Percentiles rank a stretch among this genome's conserved stretches.
phyloP scores from a whole-genome alignment of 352 stramenopile genomes.

The Phytopythium mirpurense region DNA sequence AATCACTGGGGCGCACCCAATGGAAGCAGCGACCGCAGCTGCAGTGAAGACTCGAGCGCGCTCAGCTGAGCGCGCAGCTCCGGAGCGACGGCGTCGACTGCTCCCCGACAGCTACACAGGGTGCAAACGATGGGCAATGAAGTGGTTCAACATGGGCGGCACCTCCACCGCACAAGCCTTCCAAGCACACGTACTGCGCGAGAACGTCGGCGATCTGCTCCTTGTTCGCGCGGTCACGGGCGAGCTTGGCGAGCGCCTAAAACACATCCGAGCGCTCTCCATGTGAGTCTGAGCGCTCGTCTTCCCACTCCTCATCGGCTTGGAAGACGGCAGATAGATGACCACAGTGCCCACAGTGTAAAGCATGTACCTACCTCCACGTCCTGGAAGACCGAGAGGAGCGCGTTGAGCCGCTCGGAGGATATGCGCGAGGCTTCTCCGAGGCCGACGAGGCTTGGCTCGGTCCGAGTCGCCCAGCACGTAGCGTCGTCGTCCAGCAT shows the following conservation, averaged over 20 bases:
- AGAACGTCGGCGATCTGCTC: constrained; percentile 2
- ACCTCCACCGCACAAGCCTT: neutral
- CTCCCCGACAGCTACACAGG: constrained; percentile 1
- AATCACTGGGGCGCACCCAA: neutral
- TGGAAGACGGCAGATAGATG: neutral
- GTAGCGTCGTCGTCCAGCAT: neutral
- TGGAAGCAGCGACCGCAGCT: neutral
- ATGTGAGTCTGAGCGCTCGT: neutral
- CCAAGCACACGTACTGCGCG: constrained; percentile 1
- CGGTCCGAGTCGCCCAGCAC: neutral
- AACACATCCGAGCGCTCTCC: neutral
- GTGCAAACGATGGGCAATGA: neutral
- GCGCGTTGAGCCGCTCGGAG: neutral
- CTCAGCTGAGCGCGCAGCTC: constrained; percentile 4
- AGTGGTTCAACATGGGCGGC: neutral
- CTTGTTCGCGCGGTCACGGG: neutral
- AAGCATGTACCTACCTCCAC: neutral
- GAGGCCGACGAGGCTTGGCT: constrained; percentile 1
- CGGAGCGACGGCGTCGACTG: constrained; percentile 1
- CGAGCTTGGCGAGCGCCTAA: neutral
- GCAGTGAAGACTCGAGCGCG: constrained; percentile 3
- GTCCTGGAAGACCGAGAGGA: constrained; percentile 1
- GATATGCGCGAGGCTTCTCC: neutral
- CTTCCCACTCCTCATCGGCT: no score
- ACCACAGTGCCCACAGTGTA: no score